Percentiles rank a stretch among this genome's conserved stretches.
Evolutionary conservation across 2,329 filamentous ascomycete species (phyloP).

Genomic region (Hymenotorrendiella dingleyae): DNA sequence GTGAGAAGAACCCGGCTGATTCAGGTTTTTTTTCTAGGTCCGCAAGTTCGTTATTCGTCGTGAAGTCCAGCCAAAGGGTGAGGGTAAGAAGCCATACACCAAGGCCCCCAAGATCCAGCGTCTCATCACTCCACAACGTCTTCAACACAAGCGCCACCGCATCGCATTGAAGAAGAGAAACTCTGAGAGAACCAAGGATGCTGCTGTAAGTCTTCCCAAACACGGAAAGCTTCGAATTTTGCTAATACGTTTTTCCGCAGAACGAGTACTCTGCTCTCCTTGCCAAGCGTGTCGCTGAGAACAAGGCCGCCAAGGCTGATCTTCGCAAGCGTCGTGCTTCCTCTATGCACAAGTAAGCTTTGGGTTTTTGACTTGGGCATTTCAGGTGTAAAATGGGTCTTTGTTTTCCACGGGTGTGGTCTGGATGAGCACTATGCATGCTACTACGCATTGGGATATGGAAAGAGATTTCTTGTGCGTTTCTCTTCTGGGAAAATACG

Average conservation of each 20-base stretch:
- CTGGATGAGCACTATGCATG: constrained; percentile 9
- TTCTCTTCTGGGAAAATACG: background rate
- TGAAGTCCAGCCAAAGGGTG: constrained; percentile 93
- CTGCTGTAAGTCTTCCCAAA: constrained; percentile 70
- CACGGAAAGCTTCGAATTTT: background rate
- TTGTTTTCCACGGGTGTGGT: constrained; percentile 14
- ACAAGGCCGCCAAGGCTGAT: constrained; percentile 90
- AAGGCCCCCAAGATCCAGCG: constrained; percentile 99
- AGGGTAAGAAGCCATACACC: constrained; percentile 98
- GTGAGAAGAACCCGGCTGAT: constrained; percentile 38
- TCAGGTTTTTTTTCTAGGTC: constrained; percentile 51
- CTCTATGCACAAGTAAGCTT: constrained; percentile 80
- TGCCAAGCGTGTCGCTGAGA: constrained; percentile 94
- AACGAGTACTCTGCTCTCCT: constrained; percentile 96
- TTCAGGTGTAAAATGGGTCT: constrained; percentile 10
- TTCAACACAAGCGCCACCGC: constrained; percentile 99
- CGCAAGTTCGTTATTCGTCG: constrained; percentile 99
- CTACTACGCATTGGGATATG: constrained; percentile 7
- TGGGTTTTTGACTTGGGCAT: constrained; percentile 7
- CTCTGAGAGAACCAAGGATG: constrained; percentile 95
- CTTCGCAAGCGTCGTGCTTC: constrained; percentile 94
- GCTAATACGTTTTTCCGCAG: constrained; percentile 46
- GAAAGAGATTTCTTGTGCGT: constrained; percentile 4
- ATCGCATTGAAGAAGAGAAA: constrained; percentile 97
- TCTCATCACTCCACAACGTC: constrained; percentile 97